Evolutionary conservation across 1,284 basidiomycete genomes (phyloP).

Genomic region (Heterobasidion parviporum): DNA sequence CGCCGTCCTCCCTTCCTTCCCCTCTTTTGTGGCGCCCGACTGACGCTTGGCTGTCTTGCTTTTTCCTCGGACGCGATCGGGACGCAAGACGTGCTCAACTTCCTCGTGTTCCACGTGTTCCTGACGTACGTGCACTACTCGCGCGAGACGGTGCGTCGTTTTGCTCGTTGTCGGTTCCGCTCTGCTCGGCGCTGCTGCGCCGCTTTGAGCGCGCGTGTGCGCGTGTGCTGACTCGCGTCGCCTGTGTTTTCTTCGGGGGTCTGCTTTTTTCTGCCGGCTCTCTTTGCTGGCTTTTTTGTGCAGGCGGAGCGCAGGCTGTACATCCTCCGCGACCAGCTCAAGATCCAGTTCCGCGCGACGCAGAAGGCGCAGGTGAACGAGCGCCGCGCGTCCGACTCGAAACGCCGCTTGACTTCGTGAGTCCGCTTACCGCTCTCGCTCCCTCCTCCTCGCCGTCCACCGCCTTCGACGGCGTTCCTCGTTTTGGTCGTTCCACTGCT

Average conservation of each 20-base stretch:
- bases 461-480: neutral
- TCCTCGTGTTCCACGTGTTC: conserved; percentile 54
- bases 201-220: conserved; percentile 20
- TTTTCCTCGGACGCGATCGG: neutral
- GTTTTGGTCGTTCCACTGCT: neutral
- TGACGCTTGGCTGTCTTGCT: neutral
- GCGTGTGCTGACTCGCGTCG: too few relatives aligned
- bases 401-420: conserved; percentile 73
- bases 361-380: conserved; percentile 84
- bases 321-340: conserved; percentile 62
- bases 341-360: conserved; percentile 69
- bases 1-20: neutral
- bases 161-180: neutral
- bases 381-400: conserved; percentile 70
- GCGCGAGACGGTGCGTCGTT: conserved; percentile 26
- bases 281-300: too few relatives aligned
- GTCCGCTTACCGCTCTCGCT: conserved; percentile 11
- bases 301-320: conserved; percentile 56
- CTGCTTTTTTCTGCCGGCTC: too few relatives aligned
- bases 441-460: neutral
- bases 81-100: conserved; percentile 53
- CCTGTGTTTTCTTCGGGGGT: too few relatives aligned
- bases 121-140: conserved; percentile 49
- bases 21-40: neutral
- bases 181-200: neutral